phyloP scores from a whole-genome alignment of 441 rosid species.

The Viola pubescens region DNA sequence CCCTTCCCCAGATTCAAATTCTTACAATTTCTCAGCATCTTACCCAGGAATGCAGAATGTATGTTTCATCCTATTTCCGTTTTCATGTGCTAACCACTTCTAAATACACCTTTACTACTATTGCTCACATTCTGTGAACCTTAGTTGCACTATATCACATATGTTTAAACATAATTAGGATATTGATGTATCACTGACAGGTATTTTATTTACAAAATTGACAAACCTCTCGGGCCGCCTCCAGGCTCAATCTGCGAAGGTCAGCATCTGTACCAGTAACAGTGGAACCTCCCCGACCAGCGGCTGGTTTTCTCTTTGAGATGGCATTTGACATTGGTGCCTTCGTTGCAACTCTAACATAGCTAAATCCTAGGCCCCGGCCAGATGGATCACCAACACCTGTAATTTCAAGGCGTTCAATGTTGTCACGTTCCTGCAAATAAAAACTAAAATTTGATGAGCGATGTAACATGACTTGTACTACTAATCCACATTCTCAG shows the following conservation, averaged over 20 bases:
- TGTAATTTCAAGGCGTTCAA: conserved; percentile 97
- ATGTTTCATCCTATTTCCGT: too few relatives aligned
- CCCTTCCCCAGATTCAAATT: too few relatives aligned
- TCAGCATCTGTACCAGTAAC: conserved; percentile 99
- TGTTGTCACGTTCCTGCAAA: conserved; percentile 82
- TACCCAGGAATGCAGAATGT: too few relatives aligned
- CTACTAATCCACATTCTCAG: too few relatives aligned
- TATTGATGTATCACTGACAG: too few relatives aligned
- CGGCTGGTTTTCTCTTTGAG: conserved; percentile 77
- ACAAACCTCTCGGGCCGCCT: conserved; percentile 94
- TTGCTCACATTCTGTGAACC: too few relatives aligned
- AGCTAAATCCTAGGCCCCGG: conserved; percentile 96
- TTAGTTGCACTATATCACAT: too few relatives aligned
- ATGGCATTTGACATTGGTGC: conserved; percentile 76
- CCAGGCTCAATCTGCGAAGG: conserved; percentile 98
- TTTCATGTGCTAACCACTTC: too few relatives aligned
- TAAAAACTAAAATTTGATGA: background rate
- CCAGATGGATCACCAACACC: conserved; percentile 99
- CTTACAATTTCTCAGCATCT: too few relatives aligned
- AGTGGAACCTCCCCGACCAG: conserved; percentile 76
- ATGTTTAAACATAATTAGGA: too few relatives aligned
- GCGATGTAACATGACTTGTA: background rate
- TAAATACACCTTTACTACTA: too few relatives aligned
- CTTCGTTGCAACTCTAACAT: conserved; percentile 83
- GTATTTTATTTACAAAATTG: too few relatives aligned